Evolutionary conservation across 768 basidiomycete genomes (phyloP).

Genomic region (Suillus placidus): DNA sequence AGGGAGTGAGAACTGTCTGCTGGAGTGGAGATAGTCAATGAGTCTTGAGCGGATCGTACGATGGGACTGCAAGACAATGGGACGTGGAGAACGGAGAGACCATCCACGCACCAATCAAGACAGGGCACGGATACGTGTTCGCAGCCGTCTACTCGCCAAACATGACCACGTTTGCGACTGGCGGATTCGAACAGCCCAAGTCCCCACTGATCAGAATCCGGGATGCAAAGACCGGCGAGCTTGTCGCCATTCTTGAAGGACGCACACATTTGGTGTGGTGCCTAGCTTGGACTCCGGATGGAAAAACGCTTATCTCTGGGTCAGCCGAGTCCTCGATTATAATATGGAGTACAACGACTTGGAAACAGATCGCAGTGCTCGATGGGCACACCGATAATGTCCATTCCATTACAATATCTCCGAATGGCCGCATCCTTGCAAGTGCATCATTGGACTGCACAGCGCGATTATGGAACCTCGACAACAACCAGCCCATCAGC

Average conservation of each 20-base stretch:
- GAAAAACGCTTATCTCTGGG: not conserved
- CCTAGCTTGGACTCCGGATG: not conserved
- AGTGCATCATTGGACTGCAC: not conserved
- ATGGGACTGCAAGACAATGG: not conserved
- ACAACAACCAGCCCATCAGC: not conserved
- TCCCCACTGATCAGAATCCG: not conserved
- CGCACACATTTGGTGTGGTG: too few species aligned
- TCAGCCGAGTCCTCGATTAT: rapidly evolving
- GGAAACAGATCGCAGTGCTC: not conserved
- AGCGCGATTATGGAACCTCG: not conserved
- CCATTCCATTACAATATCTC: not conserved
- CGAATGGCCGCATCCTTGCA: not conserved
- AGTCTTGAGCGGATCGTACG: not conserved
- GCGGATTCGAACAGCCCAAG: too few species aligned
- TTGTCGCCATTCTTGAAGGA: not conserved
- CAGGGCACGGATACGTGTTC: rapidly evolving
- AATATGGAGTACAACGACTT: not conserved
- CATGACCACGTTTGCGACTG: not conserved
- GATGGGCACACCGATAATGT: not conserved
- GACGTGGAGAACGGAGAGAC: not conserved
- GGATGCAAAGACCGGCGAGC: not conserved
- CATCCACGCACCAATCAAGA: not conserved
- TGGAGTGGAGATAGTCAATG: not conserved
- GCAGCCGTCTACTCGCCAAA: not conserved
- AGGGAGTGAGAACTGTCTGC: not conserved